These are phyloP conservation scores for Phaeosphaeriaceae sp. DNA, from an alignment of 2,329 filamentous ascomycete species.

Conservation along the genomic window DNA sequence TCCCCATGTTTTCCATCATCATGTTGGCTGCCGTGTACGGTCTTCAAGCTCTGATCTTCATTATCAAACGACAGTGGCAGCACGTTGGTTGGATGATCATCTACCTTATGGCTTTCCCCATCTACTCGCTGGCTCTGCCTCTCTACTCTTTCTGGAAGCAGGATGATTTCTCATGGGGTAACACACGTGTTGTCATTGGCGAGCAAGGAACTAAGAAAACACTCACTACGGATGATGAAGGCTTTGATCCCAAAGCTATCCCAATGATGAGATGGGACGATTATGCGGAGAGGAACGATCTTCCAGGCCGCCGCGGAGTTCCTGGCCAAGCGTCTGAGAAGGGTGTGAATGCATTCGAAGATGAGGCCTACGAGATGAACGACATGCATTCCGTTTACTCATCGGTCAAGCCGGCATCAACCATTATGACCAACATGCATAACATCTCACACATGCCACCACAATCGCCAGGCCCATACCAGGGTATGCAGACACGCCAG, in stretches of 20 bases:
- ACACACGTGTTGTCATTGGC: conserved; percentile 94
- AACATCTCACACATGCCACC: conserved; percentile 79
- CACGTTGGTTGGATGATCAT: conserved; percentile 99
- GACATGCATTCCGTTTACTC: conserved; percentile 98
- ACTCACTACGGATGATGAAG: conserved; percentile 80
- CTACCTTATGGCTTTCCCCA: conserved; percentile 92
- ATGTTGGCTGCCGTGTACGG: conserved; percentile 93
- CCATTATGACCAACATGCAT: conserved; percentile 84
- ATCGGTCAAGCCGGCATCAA: conserved; percentile 83
- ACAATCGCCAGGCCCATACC: conserved; percentile 73
- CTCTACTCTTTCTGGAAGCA: conserved; percentile 99
- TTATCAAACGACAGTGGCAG: conserved; percentile 96
- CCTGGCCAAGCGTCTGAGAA: conserved; percentile 62
- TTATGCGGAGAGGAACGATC: conserved; percentile 83
- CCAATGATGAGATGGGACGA: conserved; percentile 97
- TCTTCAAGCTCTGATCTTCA: conserved; percentile 94
- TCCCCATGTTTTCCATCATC: conserved; percentile 85
- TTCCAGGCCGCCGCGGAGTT: conserved; percentile 86
- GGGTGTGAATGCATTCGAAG: conserved; percentile 67
- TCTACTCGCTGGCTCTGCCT: conserved; percentile 89
- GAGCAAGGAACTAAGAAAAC: conserved; percentile 91
- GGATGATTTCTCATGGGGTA: conserved; percentile 99
- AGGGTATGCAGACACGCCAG: conserved; percentile 69
- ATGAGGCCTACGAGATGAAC: conserved; percentile 91
- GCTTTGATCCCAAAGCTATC: conserved; percentile 89